Base-by-base conservation (phyloP, 768 basidiomycete species). In the Lentinula raphanica region DNA sequence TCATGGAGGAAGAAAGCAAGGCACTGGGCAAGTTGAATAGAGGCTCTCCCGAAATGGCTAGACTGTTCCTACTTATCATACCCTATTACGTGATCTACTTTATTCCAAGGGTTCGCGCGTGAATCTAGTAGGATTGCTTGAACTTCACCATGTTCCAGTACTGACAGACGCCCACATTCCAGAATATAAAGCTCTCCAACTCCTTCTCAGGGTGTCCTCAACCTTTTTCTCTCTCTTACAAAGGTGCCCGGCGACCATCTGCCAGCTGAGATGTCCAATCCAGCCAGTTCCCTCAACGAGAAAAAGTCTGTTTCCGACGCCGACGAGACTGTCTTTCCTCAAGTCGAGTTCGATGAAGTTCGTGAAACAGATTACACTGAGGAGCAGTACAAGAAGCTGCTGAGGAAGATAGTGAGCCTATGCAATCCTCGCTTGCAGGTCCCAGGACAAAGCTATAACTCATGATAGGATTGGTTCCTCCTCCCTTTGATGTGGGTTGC, bases 401-500 rank as follows among this genome's bases (percentile, higher is more conserved):
- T 58, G 27, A 58, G 28, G 42, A 58, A 53, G 32, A 58, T 45
- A 3, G 58, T 58, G 32, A 13, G 38, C n/a, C n/a, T n/a, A n/a
- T n/a, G n/a, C n/a, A n/a, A n/a, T n/a, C n/a, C n/a, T n/a, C n/a
- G n/a, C n/a, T n/a, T n/a, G n/a, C n/a, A n/a, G n/a, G n/a, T n/a
- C n/a, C n/a, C n/a, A n/a, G n/a, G n/a, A n/a, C n/a, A n/a, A n/a
- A n/a, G 13, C 4, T 6, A 7, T 5, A 32, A 1, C 40, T 12
- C 15, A 12, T 28, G 9, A 27, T 40, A 58, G 58, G 58, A 58
- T 29, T 48, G 58, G 53, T 19, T 42, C 29, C 53, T 59, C 13
- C 17, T 59, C 5, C 58, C 58, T 35, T 32, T 59, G 12, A 59
- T 59, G 58, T 59, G 58, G 58, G 54, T 59, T 17, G 45, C 45